Conservation (phyloP, 441 rosid species). For the Adansonia madagascariensis region DNA sequence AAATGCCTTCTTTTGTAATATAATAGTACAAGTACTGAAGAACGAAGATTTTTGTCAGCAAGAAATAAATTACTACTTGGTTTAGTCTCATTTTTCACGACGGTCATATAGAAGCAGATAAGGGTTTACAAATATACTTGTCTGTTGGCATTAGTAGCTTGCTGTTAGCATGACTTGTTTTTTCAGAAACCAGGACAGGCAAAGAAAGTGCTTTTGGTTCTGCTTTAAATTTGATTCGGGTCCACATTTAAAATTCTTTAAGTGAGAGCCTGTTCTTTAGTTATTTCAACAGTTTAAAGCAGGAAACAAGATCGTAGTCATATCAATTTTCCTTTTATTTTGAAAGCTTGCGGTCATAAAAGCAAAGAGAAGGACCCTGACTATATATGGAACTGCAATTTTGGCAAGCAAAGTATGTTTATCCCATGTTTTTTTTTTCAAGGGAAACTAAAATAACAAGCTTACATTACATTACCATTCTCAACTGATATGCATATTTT, state of each 20-base stretch:
- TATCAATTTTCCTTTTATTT: constrained; percentile 7
- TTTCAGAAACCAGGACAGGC: constrained; percentile 17
- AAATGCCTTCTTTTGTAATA: neutral
- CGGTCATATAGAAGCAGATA: neutral
- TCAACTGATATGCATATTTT: constrained; percentile 18
- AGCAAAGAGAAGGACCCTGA: neutral
- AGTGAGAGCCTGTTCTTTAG: constrained; percentile 34
- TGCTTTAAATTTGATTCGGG: constrained; percentile 38
- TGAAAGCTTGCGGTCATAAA: neutral
- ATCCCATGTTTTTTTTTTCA: neutral
- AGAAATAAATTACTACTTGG: neutral
- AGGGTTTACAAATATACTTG: neutral
- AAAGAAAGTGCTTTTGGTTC: constrained; percentile 18
- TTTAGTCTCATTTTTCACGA: neutral
- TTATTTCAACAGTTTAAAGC: constrained; percentile 34
- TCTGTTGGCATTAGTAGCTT: neutral
- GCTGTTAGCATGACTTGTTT: constrained; percentile 16
- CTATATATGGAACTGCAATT: neutral
- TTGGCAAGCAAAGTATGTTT: constrained; percentile 24
- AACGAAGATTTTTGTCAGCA: neutral
- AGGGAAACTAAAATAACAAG: neutral
- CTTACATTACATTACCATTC: constrained; percentile 18
- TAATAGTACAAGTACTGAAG: neutral
- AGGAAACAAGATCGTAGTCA: neutral
- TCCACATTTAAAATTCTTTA: constrained; percentile 25